Evolutionary conservation across 2,329 filamentous ascomycete species (phyloP), one percentile per base, ranked within the genome.

Genomic region (Elsinoe fawcettii): DNA sequence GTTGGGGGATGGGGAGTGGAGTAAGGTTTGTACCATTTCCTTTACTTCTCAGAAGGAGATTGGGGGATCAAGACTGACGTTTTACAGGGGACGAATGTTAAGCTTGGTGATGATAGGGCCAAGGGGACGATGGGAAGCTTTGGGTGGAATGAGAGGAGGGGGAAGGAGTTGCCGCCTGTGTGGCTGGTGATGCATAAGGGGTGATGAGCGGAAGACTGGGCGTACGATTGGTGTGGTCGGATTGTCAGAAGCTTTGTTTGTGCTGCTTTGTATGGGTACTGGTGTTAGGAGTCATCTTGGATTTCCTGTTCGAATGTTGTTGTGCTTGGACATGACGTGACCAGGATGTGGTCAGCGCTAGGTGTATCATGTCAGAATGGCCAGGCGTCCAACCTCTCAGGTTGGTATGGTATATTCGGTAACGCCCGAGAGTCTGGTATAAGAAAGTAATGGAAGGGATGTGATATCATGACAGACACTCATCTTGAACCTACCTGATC

Each of bases 121-220:
- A 65, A 63, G 22, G 63, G 61, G 1, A 63, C 59, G 1, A 55
- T 71, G 34, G 58, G 34, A 20, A 64, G 59, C 43, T 63, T 70
- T 61, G 67, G 69, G 2, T 71, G 69, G 69, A 64, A 59, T 55
- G 59, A 57, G 53, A 67, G 63, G 63, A 57, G 67, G 2, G 67
- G 69, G 5, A 59, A 47, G 1, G 56, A 46, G 16, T 55, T 67
- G 56, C 67, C 68, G 20, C 69, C 69, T 32, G 69, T 71, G n/a
- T 69, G 68, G 67, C 57, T 68, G 58, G 63, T 67, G 22, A 60
- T 70, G 47, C 67, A 69, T 57, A 66, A 66, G 61, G 62, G 56
- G 20, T 66, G 59, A 63, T 7, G 27, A 18, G 27, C 5, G n/a
- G n/a, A 20, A 18, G 2, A 7, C 16, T 20, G 16, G n/a, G 14